Base-by-base conservation (phyloP, 2,329 filamentous ascomycete species). In the Diplocarpon rosae region DNA sequence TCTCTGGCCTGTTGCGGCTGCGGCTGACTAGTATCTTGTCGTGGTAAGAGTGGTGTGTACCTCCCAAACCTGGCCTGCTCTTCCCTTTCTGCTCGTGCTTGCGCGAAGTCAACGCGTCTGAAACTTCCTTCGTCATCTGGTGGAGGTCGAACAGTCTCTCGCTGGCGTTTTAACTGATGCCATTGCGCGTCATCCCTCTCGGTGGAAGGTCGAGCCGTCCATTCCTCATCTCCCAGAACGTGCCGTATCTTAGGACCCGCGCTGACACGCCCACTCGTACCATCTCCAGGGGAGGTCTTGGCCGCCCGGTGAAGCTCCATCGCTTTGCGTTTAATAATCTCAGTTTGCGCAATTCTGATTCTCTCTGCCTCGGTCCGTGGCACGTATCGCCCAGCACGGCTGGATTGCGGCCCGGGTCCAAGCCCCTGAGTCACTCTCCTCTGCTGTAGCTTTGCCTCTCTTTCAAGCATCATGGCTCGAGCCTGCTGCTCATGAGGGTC, bases 401-500 rank as follows among this genome's bases (percentile, higher is more conserved):
- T 56, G 12, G 39, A 37, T 42, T 58, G 43, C n/a, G 58, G 56
- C 12, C 59, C 58, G 14, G 42, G 24, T 8, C 57, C 58, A 16
- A 34, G 17, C 8, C 13, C 32, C 11, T 41, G 24, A 1, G 37
- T 37, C 12, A 53, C 35, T 27, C 20, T 35, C 30, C 51, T 48
- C 29, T 42, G 28, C 17, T 52, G 37, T 34, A 33, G 5, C 28
- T 46, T 28, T 13, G 29, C 12, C n/a, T 45, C 28, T 14, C 37
- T 38, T 32, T 47, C 43, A n/a, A 50, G 34, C 42, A 57, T 51
- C 13, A 52, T 29, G n/a, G 59, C 53, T 37, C 51, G 48, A 9
- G 56, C 56, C 27, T 46, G 45, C 40, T 50, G 45, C 42, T 60
- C 58, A n/a, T 59, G 52, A 35, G 57, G 56, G 24, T 54, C 44